A percentile compares a stretch with the other conserved stretches of the same genome.
Evolutionary conservation across 2,329 filamentous ascomycete genomes (phyloP).

Genomic region (Aspergillus sp.): DNA sequence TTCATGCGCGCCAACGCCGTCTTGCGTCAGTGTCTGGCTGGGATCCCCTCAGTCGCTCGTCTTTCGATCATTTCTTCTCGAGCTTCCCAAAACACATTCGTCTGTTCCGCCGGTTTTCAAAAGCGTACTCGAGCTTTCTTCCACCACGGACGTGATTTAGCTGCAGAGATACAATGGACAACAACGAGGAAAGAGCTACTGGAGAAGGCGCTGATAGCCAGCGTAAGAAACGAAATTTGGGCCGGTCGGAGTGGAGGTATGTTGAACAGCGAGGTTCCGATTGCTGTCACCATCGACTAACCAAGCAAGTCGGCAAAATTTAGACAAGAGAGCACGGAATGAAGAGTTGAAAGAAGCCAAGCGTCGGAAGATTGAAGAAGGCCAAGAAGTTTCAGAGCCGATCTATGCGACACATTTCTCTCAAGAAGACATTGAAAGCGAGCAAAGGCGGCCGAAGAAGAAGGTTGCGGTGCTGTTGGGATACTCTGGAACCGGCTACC

Average conservation of each 20-base stretch:
- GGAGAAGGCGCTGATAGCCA: slow-evolving; percentile 30
- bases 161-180: slow-evolving; percentile 22
- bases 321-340: slow-evolving; percentile 51
- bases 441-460: slow-evolving; percentile 83
- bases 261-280: slow-evolving; percentile 15
- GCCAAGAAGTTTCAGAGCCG: slow-evolving; percentile 33
- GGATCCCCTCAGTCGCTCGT: slow-evolving; percentile 1
- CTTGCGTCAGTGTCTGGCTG: slow-evolving; percentile 12
- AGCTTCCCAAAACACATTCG: neutral
- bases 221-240: slow-evolving; percentile 63
- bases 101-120: too few species aligned
- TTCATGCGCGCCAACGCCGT: slow-evolving; percentile 20
- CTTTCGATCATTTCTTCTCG: neutral
- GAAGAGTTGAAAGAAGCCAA: slow-evolving; percentile 51
- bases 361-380: slow-evolving; percentile 49
- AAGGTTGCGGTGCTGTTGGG: slow-evolving; percentile 96
- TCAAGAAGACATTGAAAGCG: slow-evolving; percentile 80
- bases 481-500: slow-evolving; percentile 94
- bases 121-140: neutral
- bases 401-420: slow-evolving; percentile 58
- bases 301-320: slow-evolving; percentile 46
- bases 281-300: slow-evolving; percentile 35
- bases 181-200: slow-evolving; percentile 28
- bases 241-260: slow-evolving; percentile 62
- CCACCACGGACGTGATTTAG: neutral